phyloP scores from a whole-genome alignment of 805 yeast genomes.

The Candida sithepensis region DNA sequence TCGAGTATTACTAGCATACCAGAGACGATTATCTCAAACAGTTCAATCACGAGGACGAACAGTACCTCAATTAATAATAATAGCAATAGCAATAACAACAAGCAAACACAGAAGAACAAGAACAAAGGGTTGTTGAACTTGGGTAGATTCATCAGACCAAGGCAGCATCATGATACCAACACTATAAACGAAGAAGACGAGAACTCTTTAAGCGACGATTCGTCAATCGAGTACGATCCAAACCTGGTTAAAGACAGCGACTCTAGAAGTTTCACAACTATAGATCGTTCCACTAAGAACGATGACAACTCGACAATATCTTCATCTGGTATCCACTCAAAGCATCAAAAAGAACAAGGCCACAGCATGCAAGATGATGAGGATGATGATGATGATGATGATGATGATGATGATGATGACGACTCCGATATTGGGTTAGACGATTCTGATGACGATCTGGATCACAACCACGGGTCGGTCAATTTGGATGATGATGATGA shows the following conservation, averaged over 20 bases:
- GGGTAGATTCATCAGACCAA: constrained; percentile 10
- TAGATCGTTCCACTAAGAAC: background rate
- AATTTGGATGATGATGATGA: constrained; percentile 9
- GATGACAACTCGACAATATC: background rate
- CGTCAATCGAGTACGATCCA: constrained; percentile 1
- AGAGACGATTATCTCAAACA: background rate
- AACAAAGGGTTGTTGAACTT: constrained; percentile 10
- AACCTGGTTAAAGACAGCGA: background rate
- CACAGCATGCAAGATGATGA: background rate
- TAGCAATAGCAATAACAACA: background rate
- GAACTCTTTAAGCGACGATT: constrained; percentile 9
- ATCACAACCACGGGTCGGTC: background rate
- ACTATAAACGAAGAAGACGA: constrained; percentile 8
- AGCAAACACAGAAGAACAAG: constrained; percentile 1
- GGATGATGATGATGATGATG: background rate
- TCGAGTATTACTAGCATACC: background rate
- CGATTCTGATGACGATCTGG: constrained; percentile 3
- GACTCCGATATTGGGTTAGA: constrained; percentile 6
- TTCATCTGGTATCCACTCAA: background rate
- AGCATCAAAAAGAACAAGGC: background rate
- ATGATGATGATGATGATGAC: background rate
- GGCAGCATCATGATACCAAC: background rate
- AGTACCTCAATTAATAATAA: background rate
- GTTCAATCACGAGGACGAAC: background rate
- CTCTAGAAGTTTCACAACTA: background rate